Evolutionary conservation across 2,329 filamentous ascomycete genomes (phyloP), one percentile per base, ranked within the genome.

Genomic region (Calcarisporium arbuscula): DNA sequence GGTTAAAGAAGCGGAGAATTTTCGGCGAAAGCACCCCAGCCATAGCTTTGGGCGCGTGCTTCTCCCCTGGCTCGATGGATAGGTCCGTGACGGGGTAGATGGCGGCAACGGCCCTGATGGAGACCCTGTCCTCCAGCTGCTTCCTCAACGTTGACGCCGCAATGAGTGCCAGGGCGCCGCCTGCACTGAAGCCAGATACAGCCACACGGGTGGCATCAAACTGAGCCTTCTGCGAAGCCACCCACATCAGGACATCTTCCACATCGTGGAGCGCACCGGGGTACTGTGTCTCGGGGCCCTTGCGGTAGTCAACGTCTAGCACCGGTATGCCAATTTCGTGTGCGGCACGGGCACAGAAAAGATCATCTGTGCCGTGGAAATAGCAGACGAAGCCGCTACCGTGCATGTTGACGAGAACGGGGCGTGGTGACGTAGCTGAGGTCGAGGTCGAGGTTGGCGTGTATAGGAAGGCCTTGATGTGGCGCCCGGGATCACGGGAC

Each of bases 71-170:
- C 6, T 47, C 36, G 7, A 50, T 45, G 2, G 41, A 44, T 15
- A 64, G 39, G 30, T 64, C 54, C 3, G 50, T 50, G 0, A 55
- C 51, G 0, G 64, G 52, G 19, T 60, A 77, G 54, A 64, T 67
- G 29, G 61, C 53, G 36, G 72, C 65, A 39, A 71, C 60, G 6
- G 69, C 69, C 28, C 60, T 62, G 40, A 62, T 70, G 10, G 72
- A 67, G 40, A 71, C n/a, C n/a, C n/a, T 54, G 43, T 58, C 57
- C 8, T 30, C 25, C 14, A 42, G 36, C 20, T 36, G 14, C 0
- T 8, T 28, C 8, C 70, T 46, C 2, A 54, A 32, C 17, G 47
- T 35, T 8, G 47, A 46, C 1, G 52, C 45, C 1, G 46, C 52
- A 1, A 52, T 42, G 1, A 72, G 43, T 8, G 62, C 61, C 16